Evolutionary conservation across 2,329 filamentous ascomycete genomes (phyloP), one percentile per base, ranked within the genome.

Genomic region (Pseudogymnoascus sp.): DNA sequence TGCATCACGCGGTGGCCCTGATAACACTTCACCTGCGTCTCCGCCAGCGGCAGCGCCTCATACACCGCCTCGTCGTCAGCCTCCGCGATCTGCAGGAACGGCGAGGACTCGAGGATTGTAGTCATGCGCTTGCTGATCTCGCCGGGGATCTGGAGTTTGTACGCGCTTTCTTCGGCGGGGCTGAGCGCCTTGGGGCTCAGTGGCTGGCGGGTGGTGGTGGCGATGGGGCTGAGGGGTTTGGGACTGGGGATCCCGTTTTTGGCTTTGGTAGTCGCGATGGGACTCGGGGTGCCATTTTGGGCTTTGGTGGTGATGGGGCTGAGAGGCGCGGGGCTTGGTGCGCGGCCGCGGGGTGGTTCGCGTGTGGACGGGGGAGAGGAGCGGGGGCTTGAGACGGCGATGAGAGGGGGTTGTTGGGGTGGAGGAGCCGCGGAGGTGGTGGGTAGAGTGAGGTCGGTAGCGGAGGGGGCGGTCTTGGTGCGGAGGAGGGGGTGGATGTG

Each of bases 1-100:
- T 70, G 69, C 70, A 74, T 71, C 38, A 66, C 66, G 10, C 66
- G 66, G 60, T 74, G 72, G 1, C 43, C 59, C 60, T 72, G 70
- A 52, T 69, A 72, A 64, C 72, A 74, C 1, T 70, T 64, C 26
- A 71, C 66, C 39, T 74, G 72, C 33, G 23, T 38, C 37, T 59
- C 55, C 4, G 11, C 19, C 0, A 39, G 33, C 31, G 55, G 16
- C 2, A 10, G 37, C 31, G 37, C 37, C 7, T 8, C 7, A 4
- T 37, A 37, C 16, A 37, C 55, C 4, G 7, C 55, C 10, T 59
- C 55, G 1, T 37, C 33, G 26, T 59, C 55, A 1, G 33, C 21
- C 7, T 37, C 37, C 4, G 16, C 21, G 29, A 23, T 29, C 8
- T 39, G 55, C 3, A 59, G 31, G 55, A 59, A 59, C 1, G 55